Evolutionary conservation across 495 filamentous ascomycete species (phyloP), one percentile per base, ranked within the genome.

Genomic region (Amphirosellinia nigrospora): DNA sequence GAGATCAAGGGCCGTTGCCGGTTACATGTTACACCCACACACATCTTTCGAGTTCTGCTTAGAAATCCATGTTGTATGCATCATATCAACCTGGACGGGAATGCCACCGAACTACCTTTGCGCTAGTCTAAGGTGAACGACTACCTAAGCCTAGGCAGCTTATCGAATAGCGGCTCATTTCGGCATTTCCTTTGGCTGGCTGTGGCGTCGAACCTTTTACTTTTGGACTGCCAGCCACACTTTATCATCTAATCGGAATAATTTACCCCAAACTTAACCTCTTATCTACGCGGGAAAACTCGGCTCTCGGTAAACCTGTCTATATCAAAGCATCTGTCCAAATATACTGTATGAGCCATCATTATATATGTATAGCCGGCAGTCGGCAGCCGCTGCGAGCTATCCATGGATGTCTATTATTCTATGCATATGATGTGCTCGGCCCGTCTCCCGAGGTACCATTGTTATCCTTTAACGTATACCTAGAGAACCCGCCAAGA

Each of bases 41-140:
- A 26, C n/a, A n/a, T n/a, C n/a, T 48, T 34, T 39, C 38, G 52
- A 66, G 23, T 36, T 3, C 26, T 69, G 66, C 66, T 69, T 69
- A 69, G 56, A 69, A 69, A 69, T 69, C 60, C 66, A 69, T n/a
- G 23, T 66, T 30, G 41, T 13, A 38, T 41, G n/a, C 30, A 34
- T n/a, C 34, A 30, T n/a, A n/a, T 66, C 46, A 30, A 66, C 48
- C 34, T 19, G 3, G 43, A 52, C 32, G 19, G 45, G 30, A 45
- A 36, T 48, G 41, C 34, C 60, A 45, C 60, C 36, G 39, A 41
- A 28, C 23, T 19, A 15, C 39, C 39, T 43, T 32, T 28, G 39
- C 60, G 60, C 60, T 63, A 63, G 55, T 36, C 55, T 4, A 36
- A 58, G 55, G 55, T 58, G 30, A n/a, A n/a, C n/a, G n/a, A n/a